Evolutionary conservation across 805 yeast species (phyloP).

Genomic region (Pichia cabralensis): DNA sequence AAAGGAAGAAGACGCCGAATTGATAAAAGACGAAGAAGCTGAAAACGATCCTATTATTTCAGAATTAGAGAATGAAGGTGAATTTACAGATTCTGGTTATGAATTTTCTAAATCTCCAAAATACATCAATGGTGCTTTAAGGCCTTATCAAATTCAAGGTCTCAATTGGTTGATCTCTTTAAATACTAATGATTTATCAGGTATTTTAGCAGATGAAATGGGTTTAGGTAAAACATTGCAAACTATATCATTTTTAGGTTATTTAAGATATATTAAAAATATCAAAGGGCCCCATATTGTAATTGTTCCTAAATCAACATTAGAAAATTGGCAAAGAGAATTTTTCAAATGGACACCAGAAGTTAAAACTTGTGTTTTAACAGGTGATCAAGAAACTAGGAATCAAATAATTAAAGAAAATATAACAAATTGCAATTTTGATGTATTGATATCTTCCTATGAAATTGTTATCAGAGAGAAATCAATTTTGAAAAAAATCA

Average conservation of each 20-base stretch:
- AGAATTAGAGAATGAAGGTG: slow-evolving; percentile 9
- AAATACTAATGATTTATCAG: slow-evolving; percentile 58
- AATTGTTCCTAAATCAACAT: slow-evolving; percentile 70
- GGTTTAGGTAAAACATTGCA: slow-evolving; percentile 77
- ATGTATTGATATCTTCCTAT: slow-evolving; percentile 61
- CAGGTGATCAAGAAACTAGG: slow-evolving; percentile 68
- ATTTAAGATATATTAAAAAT: slow-evolving; percentile 49
- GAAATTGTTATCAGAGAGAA: slow-evolving; percentile 74
- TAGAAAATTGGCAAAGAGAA: slow-evolving; percentile 75
- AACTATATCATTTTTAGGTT: slow-evolving; percentile 69
- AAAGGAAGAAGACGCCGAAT: slow-evolving; percentile 69
- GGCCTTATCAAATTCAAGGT: slow-evolving; percentile 76
- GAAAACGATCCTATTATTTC: too few relatives aligned
- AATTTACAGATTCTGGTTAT: slow-evolving; percentile 21
- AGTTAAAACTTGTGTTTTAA: slow-evolving; percentile 56
- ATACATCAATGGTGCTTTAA: slow-evolving; percentile 47
- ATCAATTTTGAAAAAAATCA: slow-evolving; percentile 51
- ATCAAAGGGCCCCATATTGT: slow-evolving; percentile 66
- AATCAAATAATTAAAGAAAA: slow-evolving; percentile 39
- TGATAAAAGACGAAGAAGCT: slow-evolving; percentile 46
- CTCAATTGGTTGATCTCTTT: slow-evolving; percentile 67
- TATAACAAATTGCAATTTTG: slow-evolving; percentile 53
- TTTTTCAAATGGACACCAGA: slow-evolving; percentile 76
- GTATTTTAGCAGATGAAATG: slow-evolving; percentile 81
- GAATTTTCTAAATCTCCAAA: slow-evolving; percentile 44